Evolutionary conservation across 148 eudicot species (phyloP), one percentile per base, ranked within the genome.

Genomic region (Rhododendron vialii): DNA sequence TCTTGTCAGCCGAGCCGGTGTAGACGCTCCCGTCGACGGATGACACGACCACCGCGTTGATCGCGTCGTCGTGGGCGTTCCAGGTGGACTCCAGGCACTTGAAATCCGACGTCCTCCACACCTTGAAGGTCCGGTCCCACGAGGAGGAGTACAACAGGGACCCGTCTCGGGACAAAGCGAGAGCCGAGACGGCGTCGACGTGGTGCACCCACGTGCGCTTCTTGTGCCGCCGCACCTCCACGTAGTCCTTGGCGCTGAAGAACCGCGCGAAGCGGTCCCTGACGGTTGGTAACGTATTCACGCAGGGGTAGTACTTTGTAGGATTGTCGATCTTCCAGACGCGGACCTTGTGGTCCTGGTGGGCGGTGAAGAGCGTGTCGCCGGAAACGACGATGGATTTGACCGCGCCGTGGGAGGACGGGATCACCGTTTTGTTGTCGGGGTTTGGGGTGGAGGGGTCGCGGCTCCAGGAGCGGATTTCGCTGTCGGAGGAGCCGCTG

Each of bases 41-140:
- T 51, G 90, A 24, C 0, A 43, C 88, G 1, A 94, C 74, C 22
- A 96, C 78, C 14, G 98, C 92, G 82, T 96, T 96, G 24, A 96
- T 94, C 4, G 98, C 98, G 63, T 96, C 98, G n/a, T 94, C 98
- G 74, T 96, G 98, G 2, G 98, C 98, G 15, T 90, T 90, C 78
- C 89, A 79, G 7, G 91, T 89, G 4, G 98, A 96, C 81, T 93
- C 98, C 26, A 95, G 65, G 86, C 98, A 96, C 84, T 81, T 87
- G 86, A 91, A 95, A 76, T 95, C 93, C 0, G 95, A 86, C 2
- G 92, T 91, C 26, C 89, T 85, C 98, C 98, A 96, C 6, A 96
- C 90, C 82, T 96, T 96, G 81, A 96, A 90, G 28, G 92, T 90
- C 53, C 95, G 89, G 73, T 96, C 98, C 98, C 98, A 96, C 15